phyloP scores from a whole-genome alignment of 257 asterid genomes.

The Nicotiana otophora region DNA sequence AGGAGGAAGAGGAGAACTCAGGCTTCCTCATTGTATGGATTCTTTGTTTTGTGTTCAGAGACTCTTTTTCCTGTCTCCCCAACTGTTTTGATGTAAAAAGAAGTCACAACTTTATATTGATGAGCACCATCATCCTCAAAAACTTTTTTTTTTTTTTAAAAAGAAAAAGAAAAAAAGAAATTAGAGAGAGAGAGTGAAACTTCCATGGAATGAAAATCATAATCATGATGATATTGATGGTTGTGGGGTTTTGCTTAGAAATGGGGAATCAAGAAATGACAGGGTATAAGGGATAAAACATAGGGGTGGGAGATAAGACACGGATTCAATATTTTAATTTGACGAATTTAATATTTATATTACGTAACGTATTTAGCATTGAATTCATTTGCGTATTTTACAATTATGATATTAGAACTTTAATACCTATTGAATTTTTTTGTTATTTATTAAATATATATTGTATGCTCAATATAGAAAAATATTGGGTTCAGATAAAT shows the following conservation, averaged over 20 bases:
- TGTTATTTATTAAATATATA: fast-evolving
- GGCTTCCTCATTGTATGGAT: slow-evolving; percentile 41
- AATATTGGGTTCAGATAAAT: background rate
- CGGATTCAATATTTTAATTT: background rate
- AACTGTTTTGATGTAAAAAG: slow-evolving; percentile 49
- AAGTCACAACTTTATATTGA: slow-evolving; percentile 31
- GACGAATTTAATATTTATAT: background rate
- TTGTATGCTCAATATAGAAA: background rate
- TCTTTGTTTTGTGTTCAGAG: background rate
- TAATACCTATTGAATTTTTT: background rate
- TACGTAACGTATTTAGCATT: background rate
- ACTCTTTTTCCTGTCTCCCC: slow-evolving; percentile 15
- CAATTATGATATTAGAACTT: background rate
- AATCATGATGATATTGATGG: slow-evolving; percentile 40
- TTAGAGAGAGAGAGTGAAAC: slow-evolving; percentile 13
- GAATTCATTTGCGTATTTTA: fast-evolving
- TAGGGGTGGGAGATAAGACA: background rate
- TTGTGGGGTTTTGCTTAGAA: slow-evolving; percentile 71
- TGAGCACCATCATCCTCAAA: slow-evolving; percentile 4
- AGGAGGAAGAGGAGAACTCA: slow-evolving; percentile 22
- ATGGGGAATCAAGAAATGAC: slow-evolving; percentile 23
- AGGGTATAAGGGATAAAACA: slow-evolving; percentile 3
- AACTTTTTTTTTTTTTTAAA: background rate
- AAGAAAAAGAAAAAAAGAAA: background rate
- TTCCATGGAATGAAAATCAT: slow-evolving; percentile 38